Conservation (phyloP, 2,329 filamentous ascomycete species). For the Arthroderma uncinatum region DNA sequence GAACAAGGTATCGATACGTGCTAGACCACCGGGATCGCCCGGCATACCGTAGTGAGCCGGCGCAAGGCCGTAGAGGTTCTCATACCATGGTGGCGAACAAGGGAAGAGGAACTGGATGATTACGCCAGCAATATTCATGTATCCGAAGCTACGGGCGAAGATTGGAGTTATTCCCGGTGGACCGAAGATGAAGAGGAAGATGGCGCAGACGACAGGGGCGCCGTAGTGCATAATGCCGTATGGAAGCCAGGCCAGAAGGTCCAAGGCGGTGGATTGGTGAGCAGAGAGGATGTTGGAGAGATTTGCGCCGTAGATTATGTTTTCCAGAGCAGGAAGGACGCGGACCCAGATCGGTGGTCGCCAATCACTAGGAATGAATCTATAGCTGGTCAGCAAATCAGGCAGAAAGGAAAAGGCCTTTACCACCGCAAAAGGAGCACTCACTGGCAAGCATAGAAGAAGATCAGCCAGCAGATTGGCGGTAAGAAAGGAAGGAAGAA, state of each 20-base stretch:
- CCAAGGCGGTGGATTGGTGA: conserved; percentile 70
- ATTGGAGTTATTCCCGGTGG: conserved; percentile 75
- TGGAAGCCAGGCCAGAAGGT: conserved; percentile 83
- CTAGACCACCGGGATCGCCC: conserved; percentile 79
- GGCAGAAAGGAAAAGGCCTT: too few relatives aligned
- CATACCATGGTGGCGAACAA: conserved; percentile 94
- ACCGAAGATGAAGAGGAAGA: conserved; percentile 74
- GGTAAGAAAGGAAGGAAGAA: conserved; percentile 82
- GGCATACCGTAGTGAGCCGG: conserved; percentile 87
- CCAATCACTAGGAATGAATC: conserved; percentile 80
- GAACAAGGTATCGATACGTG: conserved; percentile 78
- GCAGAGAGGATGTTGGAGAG: conserved; percentile 90
- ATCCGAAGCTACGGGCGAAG: conserved; percentile 79
- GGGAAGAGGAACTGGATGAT: conserved; percentile 82
- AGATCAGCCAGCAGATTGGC: conserved; percentile 74
- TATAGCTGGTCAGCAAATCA: too few relatives aligned
- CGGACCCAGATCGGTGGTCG: conserved; percentile 92
- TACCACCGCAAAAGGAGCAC: conserved; percentile 38
- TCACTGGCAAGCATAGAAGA: conserved; percentile 90
- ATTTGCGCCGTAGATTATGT: conserved; percentile 92
- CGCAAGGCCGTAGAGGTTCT: conserved; percentile 80
- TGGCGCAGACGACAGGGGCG: conserved; percentile 66
- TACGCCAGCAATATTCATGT: conserved; percentile 81
- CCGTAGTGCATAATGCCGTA: conserved; percentile 89
- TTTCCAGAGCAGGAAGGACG: conserved; percentile 85